Evolutionary conservation across 441 rosid species (phyloP), one percentile per base, ranked within the genome.

Genomic region (Corymbia citriodora): DNA sequence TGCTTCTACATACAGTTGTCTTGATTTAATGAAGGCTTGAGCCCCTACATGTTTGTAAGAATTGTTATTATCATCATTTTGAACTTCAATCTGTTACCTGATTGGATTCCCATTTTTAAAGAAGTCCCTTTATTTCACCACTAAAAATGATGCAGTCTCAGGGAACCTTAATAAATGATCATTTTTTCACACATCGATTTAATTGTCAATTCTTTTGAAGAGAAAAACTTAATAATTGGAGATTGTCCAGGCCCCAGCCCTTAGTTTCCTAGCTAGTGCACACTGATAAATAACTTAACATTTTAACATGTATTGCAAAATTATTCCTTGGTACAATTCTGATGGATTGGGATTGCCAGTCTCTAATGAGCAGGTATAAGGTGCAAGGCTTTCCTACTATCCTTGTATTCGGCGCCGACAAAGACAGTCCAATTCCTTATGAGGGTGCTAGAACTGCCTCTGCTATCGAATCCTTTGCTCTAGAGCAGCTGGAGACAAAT

Each of bases 331-430:
- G 52, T 79, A 23, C 70, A 89, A 81, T 88, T 93, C 74, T 90
- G 83, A 91, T 92, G 90, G 89, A 63, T 68, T 74, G 89, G 85
- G 68, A 88, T 89, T 92, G 59, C 92, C 98, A 98, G 99, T 96
- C 99, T 90, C 89, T 98, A 89, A 97, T 97, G 99, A 95, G 99
- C 98, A 97, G 97, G 94, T 98, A 95, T 95, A 97, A 95, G n/a
- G 98, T 98, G 87, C 97, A 98, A 97, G 99, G 99, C 89, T 98
- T 97, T 93, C 99, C 99, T 81, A 97, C 99, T 89, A 98, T 98
- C 93, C 92, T 97, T 95, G 96, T 96, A 79, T 98, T 98, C 92
- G 99, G 99, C 89, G 94, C 94, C 33, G 99, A 96, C 92, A 98
- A 98, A 93, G 99, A 96, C 89, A 95, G 93, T 90, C 99, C 99